phyloP scores from a whole-genome alignment of 164 flowering plant genomes.

The Piper longum region DNA sequence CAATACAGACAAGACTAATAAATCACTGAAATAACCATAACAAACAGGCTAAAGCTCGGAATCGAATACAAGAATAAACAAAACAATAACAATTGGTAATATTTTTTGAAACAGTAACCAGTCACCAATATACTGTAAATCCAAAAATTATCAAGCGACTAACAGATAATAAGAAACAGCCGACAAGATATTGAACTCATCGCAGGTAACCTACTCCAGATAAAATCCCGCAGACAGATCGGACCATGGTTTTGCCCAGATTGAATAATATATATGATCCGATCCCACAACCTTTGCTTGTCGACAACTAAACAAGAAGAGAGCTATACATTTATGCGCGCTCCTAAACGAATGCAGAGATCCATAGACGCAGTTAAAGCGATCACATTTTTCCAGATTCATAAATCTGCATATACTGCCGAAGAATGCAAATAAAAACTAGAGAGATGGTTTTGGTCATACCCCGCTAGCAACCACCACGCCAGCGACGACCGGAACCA shows the following conservation, averaged over 20 bases:
- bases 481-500: constrained; percentile 65
- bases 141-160: neutral
- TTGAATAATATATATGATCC: too few species aligned
- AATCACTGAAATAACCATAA: neutral
- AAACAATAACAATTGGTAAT: too few species aligned
- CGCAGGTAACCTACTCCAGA: neutral
- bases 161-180: neutral
- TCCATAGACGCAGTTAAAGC: neutral
- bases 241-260: too few species aligned
- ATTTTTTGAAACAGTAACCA: neutral
- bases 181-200: neutral
- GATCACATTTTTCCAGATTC: neutral
- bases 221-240: too few species aligned
- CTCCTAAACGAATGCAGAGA: too few species aligned
- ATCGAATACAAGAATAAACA: too few species aligned
- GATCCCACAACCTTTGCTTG: too few species aligned
- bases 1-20: neutral
- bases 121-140: neutral
- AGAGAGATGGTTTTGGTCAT: neutral
- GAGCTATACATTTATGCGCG: too few species aligned
- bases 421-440: neutral
- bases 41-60: too few species aligned
- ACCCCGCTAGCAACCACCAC: constrained; percentile 81
- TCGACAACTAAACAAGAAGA: too few species aligned
- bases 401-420: neutral